A percentile compares a stretch with the other conserved stretches of the same genome.
These are phyloP conservation scores for Schizophyllum amplum DNA, from an alignment of 1,284 basidiomycete species.

Conservation along the genomic window DNA sequence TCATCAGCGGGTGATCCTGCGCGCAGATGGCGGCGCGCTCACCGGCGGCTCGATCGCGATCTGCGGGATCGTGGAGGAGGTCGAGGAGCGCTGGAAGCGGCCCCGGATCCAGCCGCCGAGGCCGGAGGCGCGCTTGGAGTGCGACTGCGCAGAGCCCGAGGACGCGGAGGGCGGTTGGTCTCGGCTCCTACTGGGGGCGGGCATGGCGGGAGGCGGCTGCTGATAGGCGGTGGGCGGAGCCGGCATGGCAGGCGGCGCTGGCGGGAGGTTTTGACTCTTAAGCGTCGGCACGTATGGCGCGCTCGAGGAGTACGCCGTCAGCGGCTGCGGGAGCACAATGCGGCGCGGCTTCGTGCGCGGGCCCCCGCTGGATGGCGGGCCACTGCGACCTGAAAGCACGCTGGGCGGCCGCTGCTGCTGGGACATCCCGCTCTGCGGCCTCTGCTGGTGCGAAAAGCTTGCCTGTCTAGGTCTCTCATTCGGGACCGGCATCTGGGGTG, in stretches of 20 bases:
- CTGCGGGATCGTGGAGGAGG: constrained; percentile 7
- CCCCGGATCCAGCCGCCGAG: neutral
- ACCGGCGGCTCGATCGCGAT: constrained; percentile 14
- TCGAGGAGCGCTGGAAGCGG: neutral
- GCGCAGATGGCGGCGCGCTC: neutral
- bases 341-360: neutral
- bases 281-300: constrained; percentile 6
- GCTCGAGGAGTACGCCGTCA: constrained; percentile 8
- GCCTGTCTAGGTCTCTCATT: too few relatives aligned
- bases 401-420: too few relatives aligned
- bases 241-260: constrained; percentile 17
- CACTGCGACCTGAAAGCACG: too few relatives aligned
- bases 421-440: neutral
- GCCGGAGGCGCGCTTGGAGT: neutral
- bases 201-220: neutral
- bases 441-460: neutral
- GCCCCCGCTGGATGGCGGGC: neutral
- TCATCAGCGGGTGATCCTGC: neutral
- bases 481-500: neutral
- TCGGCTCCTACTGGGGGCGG: too few relatives aligned
- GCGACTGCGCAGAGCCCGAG: neutral
- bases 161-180: neutral
- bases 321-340: constrained; percentile 18
- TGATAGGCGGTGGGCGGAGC: too few relatives aligned
- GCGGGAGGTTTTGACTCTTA: constrained; percentile 18